Percentiles rank a stretch among this genome's conserved stretches.
Evolutionary conservation across 2,329 filamentous ascomycete genomes (phyloP).

Genomic region (Paraphoma chrysanthemicola): DNA sequence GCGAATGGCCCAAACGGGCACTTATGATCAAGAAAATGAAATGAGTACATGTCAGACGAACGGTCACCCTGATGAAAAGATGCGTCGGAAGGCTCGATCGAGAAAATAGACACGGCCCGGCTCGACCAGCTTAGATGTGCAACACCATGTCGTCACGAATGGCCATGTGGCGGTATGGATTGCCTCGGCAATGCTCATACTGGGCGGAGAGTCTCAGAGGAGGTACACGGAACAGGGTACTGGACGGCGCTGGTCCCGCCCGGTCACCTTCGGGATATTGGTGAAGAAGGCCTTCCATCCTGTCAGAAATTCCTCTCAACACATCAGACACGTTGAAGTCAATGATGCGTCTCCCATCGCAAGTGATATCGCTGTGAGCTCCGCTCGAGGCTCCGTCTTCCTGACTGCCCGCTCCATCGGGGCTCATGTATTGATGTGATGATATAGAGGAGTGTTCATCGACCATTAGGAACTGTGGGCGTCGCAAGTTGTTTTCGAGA

Average conservation of each 20-base stretch:
- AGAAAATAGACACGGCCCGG: too few relatives aligned
- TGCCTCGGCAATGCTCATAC: constrained; percentile 35
- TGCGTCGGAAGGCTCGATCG: neutral
- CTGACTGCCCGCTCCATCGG: constrained; percentile 7
- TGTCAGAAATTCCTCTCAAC: constrained; percentile 24
- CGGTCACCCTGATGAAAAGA: neutral
- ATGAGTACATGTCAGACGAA: neutral
- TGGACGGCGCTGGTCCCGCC: constrained; percentile 3
- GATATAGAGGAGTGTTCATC: neutral
- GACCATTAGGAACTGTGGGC: neutral
- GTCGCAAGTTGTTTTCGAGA: neutral
- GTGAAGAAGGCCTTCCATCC: constrained; percentile 2
- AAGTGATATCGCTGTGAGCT: constrained; percentile 12
- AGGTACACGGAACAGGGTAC: constrained; percentile 30
- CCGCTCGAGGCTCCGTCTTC: constrained; percentile 17
- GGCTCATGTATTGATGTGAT: neutral
- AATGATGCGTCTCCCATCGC: constrained; percentile 13
- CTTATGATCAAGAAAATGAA: neutral
- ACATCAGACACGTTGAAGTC: constrained; percentile 23
- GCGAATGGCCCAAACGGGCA: neutral
- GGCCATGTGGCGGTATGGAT: constrained; percentile 28
- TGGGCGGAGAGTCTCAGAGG: constrained; percentile 42
- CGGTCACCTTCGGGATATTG: neutral
- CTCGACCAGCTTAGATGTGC: neutral
- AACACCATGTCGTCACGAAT: constrained; percentile 20